Evolutionary conservation across 768 basidiomycete genomes (phyloP).

Genomic region (Calocera viscosa): DNA sequence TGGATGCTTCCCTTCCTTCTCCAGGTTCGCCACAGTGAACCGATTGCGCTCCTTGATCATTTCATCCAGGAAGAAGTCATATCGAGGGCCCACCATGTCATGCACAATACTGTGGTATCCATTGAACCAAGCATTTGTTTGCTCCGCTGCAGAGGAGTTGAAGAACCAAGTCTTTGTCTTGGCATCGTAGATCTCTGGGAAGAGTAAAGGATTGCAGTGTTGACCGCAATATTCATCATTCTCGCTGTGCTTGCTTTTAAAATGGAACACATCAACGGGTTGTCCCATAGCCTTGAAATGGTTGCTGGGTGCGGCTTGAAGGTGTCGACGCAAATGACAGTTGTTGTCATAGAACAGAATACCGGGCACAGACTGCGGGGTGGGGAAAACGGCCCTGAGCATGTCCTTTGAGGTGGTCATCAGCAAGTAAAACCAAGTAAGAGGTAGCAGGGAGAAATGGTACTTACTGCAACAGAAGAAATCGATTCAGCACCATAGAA

Average conservation of each 20-base stretch:
- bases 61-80: slow-evolving; percentile 30
- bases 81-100: slow-evolving; percentile 24
- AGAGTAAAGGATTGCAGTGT: slow-evolving; percentile 25
- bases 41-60: no score
- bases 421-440: no score
- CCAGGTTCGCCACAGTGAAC: no score
- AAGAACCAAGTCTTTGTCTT: slow-evolving; percentile 27
- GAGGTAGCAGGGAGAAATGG: no score
- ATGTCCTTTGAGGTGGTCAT: not conserved
- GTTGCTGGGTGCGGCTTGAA: slow-evolving; percentile 11
- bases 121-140: slow-evolving; percentile 32
- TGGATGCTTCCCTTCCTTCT: no score
- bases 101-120: slow-evolving; percentile 25
- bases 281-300: slow-evolving; percentile 11
- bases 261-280: slow-evolving; percentile 31
- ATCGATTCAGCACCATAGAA: slow-evolving; percentile 10
- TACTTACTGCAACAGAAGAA: not conserved
- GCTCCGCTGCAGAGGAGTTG: slow-evolving; percentile 30
- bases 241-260: slow-evolving; percentile 29
- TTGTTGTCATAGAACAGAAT: slow-evolving; percentile 20
- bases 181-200: slow-evolving; percentile 22
- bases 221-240: slow-evolving; percentile 21
- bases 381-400: not conserved
- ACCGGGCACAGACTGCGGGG: not conserved
- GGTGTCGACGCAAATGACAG: slow-evolving; percentile 15